These are phyloP conservation scores for Begonia peltatifolia DNA, from an alignment of 306 rosid genomes.

Conservation along the genomic window DNA sequence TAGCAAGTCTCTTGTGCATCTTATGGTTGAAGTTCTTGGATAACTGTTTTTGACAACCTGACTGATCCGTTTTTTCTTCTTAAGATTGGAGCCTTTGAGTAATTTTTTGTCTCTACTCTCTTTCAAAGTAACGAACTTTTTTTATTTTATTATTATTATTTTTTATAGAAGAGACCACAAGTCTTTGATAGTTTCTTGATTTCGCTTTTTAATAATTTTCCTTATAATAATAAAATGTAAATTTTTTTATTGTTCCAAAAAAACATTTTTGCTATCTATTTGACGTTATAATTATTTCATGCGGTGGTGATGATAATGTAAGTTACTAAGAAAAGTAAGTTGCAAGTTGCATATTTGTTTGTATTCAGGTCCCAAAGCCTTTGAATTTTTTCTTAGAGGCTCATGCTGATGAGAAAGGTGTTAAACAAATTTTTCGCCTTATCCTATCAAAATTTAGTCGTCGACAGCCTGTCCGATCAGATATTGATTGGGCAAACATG, in stretches of 20 bases:
- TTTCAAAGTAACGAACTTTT: no score
- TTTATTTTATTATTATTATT: no score
- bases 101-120: no score
- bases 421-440: constrained; percentile 93
- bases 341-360: constrained; percentile 4
- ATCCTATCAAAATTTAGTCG: constrained; percentile 85
- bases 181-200: no score
- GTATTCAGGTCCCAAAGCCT: constrained; percentile 85
- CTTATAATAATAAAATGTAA: no score
- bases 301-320: not conserved
- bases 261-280: no score
- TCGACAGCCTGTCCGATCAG: constrained; percentile 77
- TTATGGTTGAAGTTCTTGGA: constrained; percentile 1
- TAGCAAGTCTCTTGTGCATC: constrained; percentile 12
- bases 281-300: no score
- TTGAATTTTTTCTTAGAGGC: constrained; percentile 62
- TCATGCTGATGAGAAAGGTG: constrained; percentile 71
- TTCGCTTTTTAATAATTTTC: no score
- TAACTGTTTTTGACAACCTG: not conserved
- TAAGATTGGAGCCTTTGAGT: no score
- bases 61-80: no score
- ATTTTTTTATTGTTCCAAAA: no score
- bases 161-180: no score
- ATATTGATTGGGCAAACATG: constrained; percentile 95
- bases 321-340: not conserved